phyloP scores from a whole-genome alignment of 441 rosid genomes.

The Capsella rubella region DNA sequence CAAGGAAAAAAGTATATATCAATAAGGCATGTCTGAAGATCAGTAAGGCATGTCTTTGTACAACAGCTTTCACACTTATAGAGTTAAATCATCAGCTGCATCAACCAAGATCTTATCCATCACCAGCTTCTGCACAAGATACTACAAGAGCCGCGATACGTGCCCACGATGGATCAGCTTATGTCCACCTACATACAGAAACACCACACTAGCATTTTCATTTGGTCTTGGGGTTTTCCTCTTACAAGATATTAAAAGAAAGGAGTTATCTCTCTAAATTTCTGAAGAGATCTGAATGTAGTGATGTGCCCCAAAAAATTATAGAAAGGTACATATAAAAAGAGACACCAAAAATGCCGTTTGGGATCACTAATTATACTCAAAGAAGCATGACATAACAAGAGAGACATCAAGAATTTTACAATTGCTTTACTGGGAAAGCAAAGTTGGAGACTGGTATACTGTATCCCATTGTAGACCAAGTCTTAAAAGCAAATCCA shows the following conservation, averaged over 20 bases:
- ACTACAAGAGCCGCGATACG: constrained; percentile 50
- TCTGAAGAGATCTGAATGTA: constrained; percentile 19
- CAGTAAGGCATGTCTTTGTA: constrained; percentile 18
- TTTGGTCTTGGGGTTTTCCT: background rate
- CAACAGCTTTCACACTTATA: too few species aligned
- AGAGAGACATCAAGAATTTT: too few species aligned
- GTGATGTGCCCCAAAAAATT: background rate
- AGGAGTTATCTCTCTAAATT: constrained; percentile 3
- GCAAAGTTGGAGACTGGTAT: too few species aligned
- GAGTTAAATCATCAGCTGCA: constrained; percentile 39
- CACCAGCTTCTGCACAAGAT: constrained; percentile 50
- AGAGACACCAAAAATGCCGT: too few species aligned
- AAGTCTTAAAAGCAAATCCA: too few species aligned
- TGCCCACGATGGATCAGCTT: constrained; percentile 50
- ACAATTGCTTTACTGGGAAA: too few species aligned
- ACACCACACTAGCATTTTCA: background rate
- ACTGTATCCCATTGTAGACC: too few species aligned
- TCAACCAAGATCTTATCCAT: constrained; percentile 48
- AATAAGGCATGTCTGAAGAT: constrained; percentile 30
- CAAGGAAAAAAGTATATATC: background rate
- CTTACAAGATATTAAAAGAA: background rate
- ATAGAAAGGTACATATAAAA: too few species aligned
- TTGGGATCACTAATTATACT: too few species aligned
- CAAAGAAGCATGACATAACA: too few species aligned
- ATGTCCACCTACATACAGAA: constrained; percentile 46